phyloP scores from a whole-genome alignment of 75 land plant genomes.

The Sequoia sempervirens region DNA sequence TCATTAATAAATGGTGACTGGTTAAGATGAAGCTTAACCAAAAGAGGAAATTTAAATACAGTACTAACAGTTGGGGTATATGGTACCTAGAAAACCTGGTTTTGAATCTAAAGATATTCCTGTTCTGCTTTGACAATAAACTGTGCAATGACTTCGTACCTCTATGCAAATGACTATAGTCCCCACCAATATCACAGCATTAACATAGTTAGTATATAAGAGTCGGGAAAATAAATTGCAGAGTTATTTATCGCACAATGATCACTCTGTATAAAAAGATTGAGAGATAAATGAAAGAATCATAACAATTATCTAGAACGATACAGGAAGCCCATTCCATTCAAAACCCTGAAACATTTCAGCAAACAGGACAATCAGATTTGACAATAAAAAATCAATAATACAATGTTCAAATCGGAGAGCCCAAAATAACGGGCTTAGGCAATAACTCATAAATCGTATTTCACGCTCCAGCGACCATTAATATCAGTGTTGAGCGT shows the following conservation, averaged over 20 bases:
- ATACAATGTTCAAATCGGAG: not conserved
- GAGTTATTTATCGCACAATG: not conserved
- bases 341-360: not conserved
- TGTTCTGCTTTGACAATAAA: not conserved
- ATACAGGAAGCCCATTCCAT: not conserved
- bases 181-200: not conserved
- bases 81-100: not conserved
- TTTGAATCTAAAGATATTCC: not conserved
- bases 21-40: too few species aligned
- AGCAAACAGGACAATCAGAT: not conserved
- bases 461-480: constrained; percentile 79
- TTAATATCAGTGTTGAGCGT: constrained; percentile 64
- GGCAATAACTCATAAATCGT: constrained; percentile 45
- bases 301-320: not conserved
- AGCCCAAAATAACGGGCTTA: not conserved
- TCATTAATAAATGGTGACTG: too few species aligned
- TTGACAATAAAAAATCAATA: not conserved
- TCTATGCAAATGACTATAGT: not conserved
- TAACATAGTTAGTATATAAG: not conserved
- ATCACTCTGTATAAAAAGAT: not conserved
- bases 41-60: too few species aligned
- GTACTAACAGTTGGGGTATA: too few species aligned
- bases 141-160: not conserved
- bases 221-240: not conserved
- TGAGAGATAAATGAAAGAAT: not conserved